Percentiles rank a stretch among this genome's conserved stretches.
These are phyloP conservation scores for Aspergillus niger DNA, from an alignment of 2,329 filamentous ascomycete genomes.

Conservation along the genomic window DNA sequence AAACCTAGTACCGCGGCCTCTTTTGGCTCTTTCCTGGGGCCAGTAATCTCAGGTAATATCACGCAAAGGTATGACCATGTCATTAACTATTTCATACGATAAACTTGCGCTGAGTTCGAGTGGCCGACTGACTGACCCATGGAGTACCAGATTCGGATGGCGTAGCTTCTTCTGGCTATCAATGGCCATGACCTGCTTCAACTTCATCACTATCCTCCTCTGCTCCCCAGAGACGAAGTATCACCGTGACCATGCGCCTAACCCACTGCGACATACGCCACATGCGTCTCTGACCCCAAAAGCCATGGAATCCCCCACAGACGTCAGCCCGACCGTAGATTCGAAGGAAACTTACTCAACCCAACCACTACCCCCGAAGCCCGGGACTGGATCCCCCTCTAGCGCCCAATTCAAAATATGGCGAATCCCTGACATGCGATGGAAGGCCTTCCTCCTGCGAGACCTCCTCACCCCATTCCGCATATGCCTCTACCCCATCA, in stretches of 20 bases:
- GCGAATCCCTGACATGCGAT: background rate
- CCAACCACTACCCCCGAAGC: background rate
- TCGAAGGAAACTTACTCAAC: background rate
- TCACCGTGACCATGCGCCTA: background rate
- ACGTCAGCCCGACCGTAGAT: background rate
- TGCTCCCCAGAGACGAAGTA: constrained; percentile 11
- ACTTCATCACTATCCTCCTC: background rate
- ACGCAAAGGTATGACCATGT: background rate
- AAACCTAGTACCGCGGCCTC: background rate
- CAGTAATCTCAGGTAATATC: background rate
- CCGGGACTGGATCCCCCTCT: background rate
- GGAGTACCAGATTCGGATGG: constrained; percentile 4
- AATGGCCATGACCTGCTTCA: constrained; percentile 4
- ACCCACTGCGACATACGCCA: background rate
- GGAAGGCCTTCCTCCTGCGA: constrained; percentile 7
- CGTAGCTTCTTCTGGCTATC: constrained; percentile 16
- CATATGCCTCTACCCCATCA: constrained; percentile 5
- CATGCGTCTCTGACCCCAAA: background rate
- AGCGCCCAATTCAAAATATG: constrained; percentile 1
- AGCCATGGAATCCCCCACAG: background rate
- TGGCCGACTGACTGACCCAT: background rate
- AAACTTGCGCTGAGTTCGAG: background rate
- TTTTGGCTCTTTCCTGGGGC: background rate
- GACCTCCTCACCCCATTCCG: background rate
- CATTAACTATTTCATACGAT: background rate